Evolutionary conservation across 2,329 filamentous ascomycete genomes (phyloP).

Genomic region (Pyrenochaeta sp.): DNA sequence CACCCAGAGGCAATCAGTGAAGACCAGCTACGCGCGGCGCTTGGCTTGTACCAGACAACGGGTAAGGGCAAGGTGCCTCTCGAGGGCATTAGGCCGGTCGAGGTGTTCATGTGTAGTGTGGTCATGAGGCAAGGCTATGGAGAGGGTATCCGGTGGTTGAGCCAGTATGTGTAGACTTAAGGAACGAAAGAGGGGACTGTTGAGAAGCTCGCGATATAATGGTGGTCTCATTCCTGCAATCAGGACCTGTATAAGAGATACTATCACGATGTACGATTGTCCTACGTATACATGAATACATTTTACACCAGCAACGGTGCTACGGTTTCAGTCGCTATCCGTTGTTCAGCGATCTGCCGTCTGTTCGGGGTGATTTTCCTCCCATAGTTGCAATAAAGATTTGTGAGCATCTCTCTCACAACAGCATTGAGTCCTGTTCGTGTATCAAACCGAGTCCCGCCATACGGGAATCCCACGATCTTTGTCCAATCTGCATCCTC

Average conservation of each 20-base stretch:
- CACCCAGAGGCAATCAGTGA: conserved; percentile 95
- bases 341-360: background rate
- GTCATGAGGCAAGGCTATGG: conserved; percentile 86
- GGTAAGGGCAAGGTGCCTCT: conserved; percentile 50
- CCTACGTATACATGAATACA: background rate
- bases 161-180: conserved; percentile 48
- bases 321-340: conserved; percentile 2
- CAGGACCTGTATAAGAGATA: background rate
- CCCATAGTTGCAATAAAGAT: conserved; percentile 44
- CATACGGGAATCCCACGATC: conserved; percentile 46
- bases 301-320: background rate
- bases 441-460: conserved; percentile 44
- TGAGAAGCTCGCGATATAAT: background rate
- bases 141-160: conserved; percentile 54
- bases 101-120: conserved; percentile 97
- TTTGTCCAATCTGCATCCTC: conserved; percentile 34
- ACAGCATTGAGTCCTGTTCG: conserved; percentile 32
- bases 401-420: conserved; percentile 38
- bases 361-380: conserved; percentile 39
- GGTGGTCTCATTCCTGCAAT: too few species aligned
- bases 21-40: conserved; percentile 89
- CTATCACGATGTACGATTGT: conserved; percentile 9
- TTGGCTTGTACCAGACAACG: conserved; percentile 82
- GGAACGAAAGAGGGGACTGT: background rate
- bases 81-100: conserved; percentile 66